A percentile compares a stretch with the other conserved stretches of the same genome.
phyloP scores from a whole-genome alignment of 768 basidiomycete genomes.

The Auricularia heimuer region DNA sequence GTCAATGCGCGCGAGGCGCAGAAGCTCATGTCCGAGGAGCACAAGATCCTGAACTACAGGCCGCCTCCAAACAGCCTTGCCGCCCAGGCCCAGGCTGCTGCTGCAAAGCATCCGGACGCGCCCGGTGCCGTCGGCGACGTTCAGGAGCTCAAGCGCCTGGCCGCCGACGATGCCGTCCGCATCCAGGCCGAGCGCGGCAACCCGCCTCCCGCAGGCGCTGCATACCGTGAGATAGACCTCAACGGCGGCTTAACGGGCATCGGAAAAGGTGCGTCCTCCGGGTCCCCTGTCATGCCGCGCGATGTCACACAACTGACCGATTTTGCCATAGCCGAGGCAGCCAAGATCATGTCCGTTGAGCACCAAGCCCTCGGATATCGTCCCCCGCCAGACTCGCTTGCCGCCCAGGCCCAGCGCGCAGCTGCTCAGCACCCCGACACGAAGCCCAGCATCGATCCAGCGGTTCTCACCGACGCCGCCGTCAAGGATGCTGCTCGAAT shows the following conservation, averaged over 20 bases:
- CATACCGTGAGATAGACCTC: background rate
- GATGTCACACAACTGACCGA: background rate
- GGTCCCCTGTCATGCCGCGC: background rate
- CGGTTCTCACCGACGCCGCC: background rate
- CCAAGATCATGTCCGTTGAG: conserved; percentile 25
- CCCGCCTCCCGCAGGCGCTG: background rate
- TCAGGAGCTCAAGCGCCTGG: background rate
- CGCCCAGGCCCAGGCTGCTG: conserved; percentile 17
- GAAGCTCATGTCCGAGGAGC: conserved; percentile 1
- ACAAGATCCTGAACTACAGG: conserved; percentile 14
- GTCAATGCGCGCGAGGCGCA: background rate
- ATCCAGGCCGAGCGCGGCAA: background rate
- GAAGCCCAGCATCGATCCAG: background rate
- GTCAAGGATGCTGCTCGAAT: background rate
- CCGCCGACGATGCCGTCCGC: background rate
- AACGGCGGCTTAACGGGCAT: background rate
- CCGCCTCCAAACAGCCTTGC: conserved; percentile 20
- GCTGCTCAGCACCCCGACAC: conserved; percentile 21
- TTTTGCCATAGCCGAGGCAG: background rate
- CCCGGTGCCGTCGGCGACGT: background rate
- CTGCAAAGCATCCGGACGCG: background rate
- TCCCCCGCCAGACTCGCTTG: conserved; percentile 26
- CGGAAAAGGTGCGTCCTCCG: background rate
- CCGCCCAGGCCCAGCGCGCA: conserved; percentile 24
- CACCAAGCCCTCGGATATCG: conserved; percentile 28